phyloP scores from a whole-genome alignment of 2,329 filamentous ascomycete species.

The Fusarium sp. region DNA sequence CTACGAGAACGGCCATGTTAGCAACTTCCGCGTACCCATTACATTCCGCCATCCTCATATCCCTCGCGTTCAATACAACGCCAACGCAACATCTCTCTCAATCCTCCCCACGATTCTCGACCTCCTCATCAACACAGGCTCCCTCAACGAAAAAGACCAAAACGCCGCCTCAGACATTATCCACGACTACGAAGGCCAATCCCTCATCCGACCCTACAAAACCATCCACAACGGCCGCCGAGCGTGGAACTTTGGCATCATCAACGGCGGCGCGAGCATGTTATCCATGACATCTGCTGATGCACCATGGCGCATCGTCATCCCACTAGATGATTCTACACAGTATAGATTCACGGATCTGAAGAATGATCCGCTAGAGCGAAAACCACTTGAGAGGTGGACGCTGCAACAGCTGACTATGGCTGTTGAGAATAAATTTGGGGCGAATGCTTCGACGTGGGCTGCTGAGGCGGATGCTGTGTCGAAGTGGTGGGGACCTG shows the following conservation, averaged over 20 bases:
- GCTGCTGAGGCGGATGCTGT: conserved; percentile 40
- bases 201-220: conserved; percentile 46
- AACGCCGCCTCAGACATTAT: conserved; percentile 44
- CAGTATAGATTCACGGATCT: conserved; percentile 51
- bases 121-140: conserved; percentile 49
- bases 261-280: conserved; percentile 50
- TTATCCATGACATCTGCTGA: conserved; percentile 48
- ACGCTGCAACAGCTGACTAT: conserved; percentile 34
- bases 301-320: conserved; percentile 47
- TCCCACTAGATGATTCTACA: conserved; percentile 47
- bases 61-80: conserved; percentile 47
- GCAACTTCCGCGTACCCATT: conserved; percentile 49
- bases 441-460: conserved; percentile 43
- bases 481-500: conserved; percentile 37
- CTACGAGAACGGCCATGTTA: conserved; percentile 49
- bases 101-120: conserved; percentile 52
- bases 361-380: conserved; percentile 45
- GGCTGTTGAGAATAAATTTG: conserved; percentile 34
- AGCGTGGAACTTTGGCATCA: conserved; percentile 50
- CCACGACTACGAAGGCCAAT: conserved; percentile 51
- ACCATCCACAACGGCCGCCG: conserved; percentile 40
- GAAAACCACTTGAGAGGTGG: conserved; percentile 44
- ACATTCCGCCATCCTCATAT: conserved; percentile 49
- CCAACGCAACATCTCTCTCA: conserved; percentile 47
- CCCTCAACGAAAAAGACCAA: conserved; percentile 43